Conservation (phyloP, 2,329 filamentous ascomycete species). For the Nannizzia gypsea region DNA sequence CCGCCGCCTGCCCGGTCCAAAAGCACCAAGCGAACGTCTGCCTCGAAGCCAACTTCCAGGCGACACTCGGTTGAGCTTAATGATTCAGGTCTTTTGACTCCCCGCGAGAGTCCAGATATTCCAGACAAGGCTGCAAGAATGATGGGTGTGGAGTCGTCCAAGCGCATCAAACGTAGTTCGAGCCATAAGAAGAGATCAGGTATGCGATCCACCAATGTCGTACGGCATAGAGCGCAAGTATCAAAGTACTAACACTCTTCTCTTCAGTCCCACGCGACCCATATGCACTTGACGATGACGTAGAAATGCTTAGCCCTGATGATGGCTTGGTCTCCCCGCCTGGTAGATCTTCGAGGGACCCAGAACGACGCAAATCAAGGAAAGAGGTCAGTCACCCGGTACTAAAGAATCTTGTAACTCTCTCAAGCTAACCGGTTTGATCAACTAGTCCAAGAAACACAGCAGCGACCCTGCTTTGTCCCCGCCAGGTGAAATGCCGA, state of each 20-base stretch:
- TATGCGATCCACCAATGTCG: not conserved
- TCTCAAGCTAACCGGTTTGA: not conserved
- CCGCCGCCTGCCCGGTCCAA: slow-evolving; percentile 46
- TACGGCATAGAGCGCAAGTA: not conserved
- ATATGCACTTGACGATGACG: slow-evolving; percentile 53
- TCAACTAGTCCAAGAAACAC: not conserved
- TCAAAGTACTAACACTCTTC: not conserved
- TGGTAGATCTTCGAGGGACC: slow-evolving; percentile 20
- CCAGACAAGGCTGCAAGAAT: slow-evolving; percentile 68
- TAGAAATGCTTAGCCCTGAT: slow-evolving; percentile 39
- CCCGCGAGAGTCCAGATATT: slow-evolving; percentile 55
- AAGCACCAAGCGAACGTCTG: slow-evolving; percentile 51
- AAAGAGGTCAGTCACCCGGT: slow-evolving; percentile 23
- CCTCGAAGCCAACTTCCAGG: slow-evolving; percentile 46
- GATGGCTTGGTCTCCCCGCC: slow-evolving; percentile 28
- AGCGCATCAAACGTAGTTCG: slow-evolving; percentile 34
- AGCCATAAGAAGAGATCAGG: slow-evolving; percentile 10
- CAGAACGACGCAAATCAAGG: slow-evolving; percentile 25
- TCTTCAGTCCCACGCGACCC: slow-evolving; percentile 39
- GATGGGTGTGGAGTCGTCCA: slow-evolving; percentile 48
- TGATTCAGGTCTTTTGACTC: slow-evolving; percentile 52
- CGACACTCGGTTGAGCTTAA: slow-evolving; percentile 57
- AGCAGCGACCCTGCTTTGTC: slow-evolving; percentile 37
- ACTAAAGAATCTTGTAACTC: not conserved
- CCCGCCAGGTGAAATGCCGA: slow-evolving; percentile 35